phyloP scores from a whole-genome alignment of 805 yeast genomes.

The Torulaspora gathmanii region DNA sequence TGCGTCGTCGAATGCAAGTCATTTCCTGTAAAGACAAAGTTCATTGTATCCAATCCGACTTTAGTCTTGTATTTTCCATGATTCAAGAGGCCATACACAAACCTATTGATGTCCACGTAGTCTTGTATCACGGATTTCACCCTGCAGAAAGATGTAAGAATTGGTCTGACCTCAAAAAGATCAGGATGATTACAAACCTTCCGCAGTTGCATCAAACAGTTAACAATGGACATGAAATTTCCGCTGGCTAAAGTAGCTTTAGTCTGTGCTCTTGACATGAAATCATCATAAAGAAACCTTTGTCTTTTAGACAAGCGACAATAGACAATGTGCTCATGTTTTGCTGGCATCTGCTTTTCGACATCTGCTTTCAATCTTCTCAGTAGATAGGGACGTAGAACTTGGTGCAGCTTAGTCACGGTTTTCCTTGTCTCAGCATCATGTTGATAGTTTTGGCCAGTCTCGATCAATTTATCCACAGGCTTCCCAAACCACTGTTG shows the following conservation, averaged over 20 bases:
- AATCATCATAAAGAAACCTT: constrained; percentile 87
- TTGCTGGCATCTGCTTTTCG: constrained; percentile 98
- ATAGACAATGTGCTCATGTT: constrained; percentile 89
- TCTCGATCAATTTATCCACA: constrained; percentile 84
- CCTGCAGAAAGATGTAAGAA: constrained; percentile 82
- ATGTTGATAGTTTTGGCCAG: constrained; percentile 46
- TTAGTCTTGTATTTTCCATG: constrained; percentile 5
- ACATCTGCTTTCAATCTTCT: constrained; percentile 94
- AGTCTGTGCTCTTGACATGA: constrained; percentile 95
- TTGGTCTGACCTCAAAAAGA: constrained; percentile 91
- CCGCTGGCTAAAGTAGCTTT: constrained; percentile 91
- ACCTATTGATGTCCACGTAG: constrained; percentile 42
- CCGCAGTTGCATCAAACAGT: constrained; percentile 95
- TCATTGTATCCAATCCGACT: constrained; percentile 54
- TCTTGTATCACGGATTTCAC: constrained; percentile 54
- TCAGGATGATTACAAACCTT: constrained; percentile 97
- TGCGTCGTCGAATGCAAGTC: constrained; percentile 44
- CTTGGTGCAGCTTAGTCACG: constrained; percentile 85
- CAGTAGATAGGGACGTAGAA: constrained; percentile 83
- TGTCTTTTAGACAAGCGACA: constrained; percentile 92
- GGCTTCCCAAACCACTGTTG: constrained; percentile 99
- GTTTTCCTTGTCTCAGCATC: constrained; percentile 79
- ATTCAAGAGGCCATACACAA: constrained; percentile 34
- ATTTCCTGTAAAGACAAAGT: constrained; percentile 50
- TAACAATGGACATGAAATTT: constrained; percentile 88